Conservation (phyloP, 164 flowering plant genomes). For the Houttuynia cordata region DNA sequence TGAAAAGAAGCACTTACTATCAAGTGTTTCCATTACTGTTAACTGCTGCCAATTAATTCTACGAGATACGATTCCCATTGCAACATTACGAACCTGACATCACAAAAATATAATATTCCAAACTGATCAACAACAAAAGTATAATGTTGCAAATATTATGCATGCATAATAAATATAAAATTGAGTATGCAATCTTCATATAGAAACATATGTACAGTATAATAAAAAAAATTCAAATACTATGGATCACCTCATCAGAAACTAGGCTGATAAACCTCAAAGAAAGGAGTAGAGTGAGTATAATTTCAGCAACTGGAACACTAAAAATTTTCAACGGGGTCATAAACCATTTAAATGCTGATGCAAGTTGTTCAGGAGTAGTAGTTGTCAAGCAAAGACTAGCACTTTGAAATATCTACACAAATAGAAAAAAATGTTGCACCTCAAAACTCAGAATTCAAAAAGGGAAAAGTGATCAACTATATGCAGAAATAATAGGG, state of each 20-base stretch:
- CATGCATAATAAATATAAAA: neutral
- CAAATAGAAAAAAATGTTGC: conserved; percentile 8
- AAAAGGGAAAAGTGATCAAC: neutral
- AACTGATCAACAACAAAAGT: neutral
- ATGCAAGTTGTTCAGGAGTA: conserved; percentile 88
- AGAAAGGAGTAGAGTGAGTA: conserved; percentile 81
- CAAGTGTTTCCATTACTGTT: conserved; percentile 72
- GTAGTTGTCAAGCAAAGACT: conserved; percentile 89
- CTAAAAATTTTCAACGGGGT: conserved; percentile 55
- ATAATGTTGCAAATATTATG: neutral
- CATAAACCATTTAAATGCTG: conserved; percentile 82
- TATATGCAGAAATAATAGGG: neutral
- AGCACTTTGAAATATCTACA: conserved; percentile 92
- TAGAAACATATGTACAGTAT: neutral
- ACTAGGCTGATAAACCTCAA: conserved; percentile 84
- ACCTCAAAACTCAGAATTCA: neutral
- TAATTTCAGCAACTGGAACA: conserved; percentile 76
- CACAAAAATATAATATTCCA: neutral
- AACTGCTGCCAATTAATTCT: conserved; percentile 73
- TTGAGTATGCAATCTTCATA: neutral
- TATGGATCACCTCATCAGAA: conserved; percentile 73
- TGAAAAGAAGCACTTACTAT: conserved; percentile 35
- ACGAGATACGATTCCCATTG: conserved; percentile 86
- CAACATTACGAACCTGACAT: conserved; percentile 81
- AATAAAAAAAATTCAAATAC: neutral